Conservation (phyloP, 1,284 basidiomycete genomes). For the Stygiomarasmius scandens region DNA sequence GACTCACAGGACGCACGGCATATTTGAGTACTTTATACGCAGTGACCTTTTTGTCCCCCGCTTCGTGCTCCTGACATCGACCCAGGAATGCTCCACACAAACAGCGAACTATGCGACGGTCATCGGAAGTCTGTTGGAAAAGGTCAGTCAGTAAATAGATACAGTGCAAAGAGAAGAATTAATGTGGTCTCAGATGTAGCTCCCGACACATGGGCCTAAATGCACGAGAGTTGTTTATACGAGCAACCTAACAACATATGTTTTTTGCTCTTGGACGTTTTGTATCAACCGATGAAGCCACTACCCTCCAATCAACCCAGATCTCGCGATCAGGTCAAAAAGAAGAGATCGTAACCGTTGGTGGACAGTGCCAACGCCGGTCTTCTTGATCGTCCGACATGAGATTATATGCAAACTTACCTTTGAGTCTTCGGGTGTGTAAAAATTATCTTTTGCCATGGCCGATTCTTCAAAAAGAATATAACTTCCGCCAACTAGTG, state of each 20-base stretch:
- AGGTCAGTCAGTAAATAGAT: constrained; percentile 19
- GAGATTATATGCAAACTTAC: constrained; percentile 48
- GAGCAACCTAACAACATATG: constrained; percentile 41
- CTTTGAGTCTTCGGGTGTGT: constrained; percentile 46
- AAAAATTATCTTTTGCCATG: constrained; percentile 59
- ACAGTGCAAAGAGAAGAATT: constrained; percentile 22
- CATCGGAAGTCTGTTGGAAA: constrained; percentile 51
- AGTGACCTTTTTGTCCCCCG: constrained; percentile 38
- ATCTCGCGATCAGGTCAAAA: constrained; percentile 10
- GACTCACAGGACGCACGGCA: constrained; percentile 73
- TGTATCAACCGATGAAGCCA: constrained; percentile 80
- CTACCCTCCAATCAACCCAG: constrained; percentile 32
- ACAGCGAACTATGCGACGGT: constrained; percentile 70
- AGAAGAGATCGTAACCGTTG: constrained; percentile 54
- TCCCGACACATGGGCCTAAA: constrained; percentile 69
- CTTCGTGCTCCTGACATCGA: constrained; percentile 57
- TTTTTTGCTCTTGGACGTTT: constrained; percentile 74
- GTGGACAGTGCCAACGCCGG: constrained; percentile 70
- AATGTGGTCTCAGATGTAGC: constrained; percentile 85
- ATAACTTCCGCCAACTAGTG: constrained; percentile 86
- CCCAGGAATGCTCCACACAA: constrained; percentile 80
- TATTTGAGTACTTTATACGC: constrained; percentile 80
- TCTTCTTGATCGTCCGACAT: constrained; percentile 84
- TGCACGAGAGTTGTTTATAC: constrained; percentile 81
- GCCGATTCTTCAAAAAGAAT: constrained; percentile 71